Percentiles rank a stretch among this genome's conserved stretches.
Conservation (phyloP, 805 yeast genomes). For the Lachancea meyersii region DNA sequence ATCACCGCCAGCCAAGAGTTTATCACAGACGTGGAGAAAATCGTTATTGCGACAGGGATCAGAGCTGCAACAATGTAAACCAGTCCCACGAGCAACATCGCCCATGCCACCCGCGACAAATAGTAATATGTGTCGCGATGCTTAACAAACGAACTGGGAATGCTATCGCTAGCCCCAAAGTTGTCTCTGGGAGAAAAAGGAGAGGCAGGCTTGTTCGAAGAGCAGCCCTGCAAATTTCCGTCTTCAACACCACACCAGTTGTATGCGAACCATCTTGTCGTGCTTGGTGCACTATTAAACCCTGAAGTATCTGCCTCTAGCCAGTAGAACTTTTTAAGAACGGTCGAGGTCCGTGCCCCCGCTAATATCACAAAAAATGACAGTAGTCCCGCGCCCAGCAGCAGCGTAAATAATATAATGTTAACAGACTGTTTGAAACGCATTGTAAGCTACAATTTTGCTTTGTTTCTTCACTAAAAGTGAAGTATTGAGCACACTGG, state of each 20-base stretch:
- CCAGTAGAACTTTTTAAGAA: constrained; percentile 70
- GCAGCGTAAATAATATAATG: constrained; percentile 31
- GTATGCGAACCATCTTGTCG: constrained; percentile 80
- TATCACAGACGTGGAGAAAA: constrained; percentile 19
- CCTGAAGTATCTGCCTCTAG: constrained; percentile 63
- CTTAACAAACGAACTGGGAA: constrained; percentile 49
- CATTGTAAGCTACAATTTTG: constrained; percentile 11
- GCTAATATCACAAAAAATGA: constrained; percentile 60
- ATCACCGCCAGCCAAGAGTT: constrained; percentile 18
- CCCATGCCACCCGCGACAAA: constrained; percentile 62
- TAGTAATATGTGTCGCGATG: constrained; percentile 53
- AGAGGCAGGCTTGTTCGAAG: constrained; percentile 59
- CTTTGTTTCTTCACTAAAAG: neutral
- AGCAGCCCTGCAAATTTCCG: constrained; percentile 45
- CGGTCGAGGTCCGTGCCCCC: constrained; percentile 50
- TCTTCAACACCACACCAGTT: constrained; percentile 45
- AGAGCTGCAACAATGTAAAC: constrained; percentile 47
- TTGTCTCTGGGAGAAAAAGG: constrained; percentile 79
- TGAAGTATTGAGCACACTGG: neutral
- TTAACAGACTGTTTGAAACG: constrained; percentile 27
- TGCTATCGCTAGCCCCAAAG: constrained; percentile 47
- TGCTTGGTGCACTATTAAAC: constrained; percentile 37
- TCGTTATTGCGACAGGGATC: constrained; percentile 30
- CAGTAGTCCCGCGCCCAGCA: constrained; percentile 44
- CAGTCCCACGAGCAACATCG: constrained; percentile 54